Conservation (phyloP, 1,284 basidiomycete species). For the Cutaneotrichosporon sp. region DNA sequence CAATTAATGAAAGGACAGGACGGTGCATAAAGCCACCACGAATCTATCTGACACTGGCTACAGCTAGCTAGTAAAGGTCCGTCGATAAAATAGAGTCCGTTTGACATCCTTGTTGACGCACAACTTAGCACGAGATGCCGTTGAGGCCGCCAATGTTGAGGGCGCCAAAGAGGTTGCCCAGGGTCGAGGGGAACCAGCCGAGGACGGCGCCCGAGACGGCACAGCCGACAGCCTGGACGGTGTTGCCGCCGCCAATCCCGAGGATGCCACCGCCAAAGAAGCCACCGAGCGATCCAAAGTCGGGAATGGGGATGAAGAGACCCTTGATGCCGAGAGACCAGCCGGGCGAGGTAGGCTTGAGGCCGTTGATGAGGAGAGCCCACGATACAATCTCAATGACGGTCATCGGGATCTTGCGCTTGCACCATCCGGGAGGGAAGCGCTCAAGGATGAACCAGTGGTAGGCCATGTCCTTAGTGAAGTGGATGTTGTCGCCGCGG, state of each 20-base stretch:
- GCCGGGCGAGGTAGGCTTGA: constrained; percentile 23
- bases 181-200: constrained; percentile 20
- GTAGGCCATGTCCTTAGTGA: constrained; percentile 19
- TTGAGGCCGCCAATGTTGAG: constrained; percentile 13
- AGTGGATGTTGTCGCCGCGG: constrained; percentile 17
- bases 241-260: constrained; percentile 1
- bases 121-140: constrained; percentile 18
- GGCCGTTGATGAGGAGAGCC: constrained; percentile 16
- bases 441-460: constrained; percentile 25
- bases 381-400: constrained; percentile 22
- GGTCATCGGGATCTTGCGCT: constrained; percentile 22
- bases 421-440: constrained; percentile 26
- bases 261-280: constrained; percentile 10
- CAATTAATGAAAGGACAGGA: not conserved
- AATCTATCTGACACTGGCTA: not conserved
- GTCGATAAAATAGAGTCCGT: not conserved
- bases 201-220: constrained; percentile 13
- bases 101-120: not conserved
- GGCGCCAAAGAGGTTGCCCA: constrained; percentile 9
- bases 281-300: constrained; percentile 9
- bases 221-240: constrained; percentile 18
- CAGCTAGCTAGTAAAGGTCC: too few relatives aligned
- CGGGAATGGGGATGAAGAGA: constrained; percentile 21
- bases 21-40: not conserved
- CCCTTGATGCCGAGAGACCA: constrained; percentile 22